Evolutionary conservation across 371 early-diverging fungal genomes (phyloP).

Genomic region (Mortierella sp.): DNA sequence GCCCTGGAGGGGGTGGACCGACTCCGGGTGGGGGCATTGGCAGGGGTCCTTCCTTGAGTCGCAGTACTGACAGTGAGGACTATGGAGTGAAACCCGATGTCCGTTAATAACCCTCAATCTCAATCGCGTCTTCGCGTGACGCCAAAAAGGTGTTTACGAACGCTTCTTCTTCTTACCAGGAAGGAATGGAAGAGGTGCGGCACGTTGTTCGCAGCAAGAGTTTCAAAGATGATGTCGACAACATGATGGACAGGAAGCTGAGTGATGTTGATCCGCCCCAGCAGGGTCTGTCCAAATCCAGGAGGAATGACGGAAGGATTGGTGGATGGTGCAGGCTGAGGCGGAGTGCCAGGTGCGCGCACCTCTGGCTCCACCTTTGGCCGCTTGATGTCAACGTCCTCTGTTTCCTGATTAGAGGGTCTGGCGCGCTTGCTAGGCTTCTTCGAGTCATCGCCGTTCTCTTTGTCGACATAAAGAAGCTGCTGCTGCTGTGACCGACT

Average conservation of each 20-base stretch:
- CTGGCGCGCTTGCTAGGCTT: constrained; percentile 36
- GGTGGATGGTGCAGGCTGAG: constrained; percentile 10
- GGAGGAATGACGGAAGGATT: constrained; percentile 23
- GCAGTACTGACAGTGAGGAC: constrained; percentile 40
- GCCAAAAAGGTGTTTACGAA: neutral
- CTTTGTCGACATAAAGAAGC: constrained; percentile 37
- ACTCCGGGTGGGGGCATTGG: constrained; percentile 54
- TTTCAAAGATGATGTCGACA: constrained; percentile 51
- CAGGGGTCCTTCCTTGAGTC: constrained; percentile 38
- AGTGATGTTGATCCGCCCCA: constrained; percentile 47
- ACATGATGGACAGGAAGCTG: constrained; percentile 50
- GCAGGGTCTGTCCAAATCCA: constrained; percentile 43
- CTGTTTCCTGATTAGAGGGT: constrained; percentile 18
- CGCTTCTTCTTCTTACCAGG: constrained; percentile 25
- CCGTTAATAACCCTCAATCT: neutral
- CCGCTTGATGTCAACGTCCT: constrained; percentile 41
- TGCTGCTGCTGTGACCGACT: constrained; percentile 49
- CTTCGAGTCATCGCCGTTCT: constrained; percentile 41
- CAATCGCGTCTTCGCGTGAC: neutral
- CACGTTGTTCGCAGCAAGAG: constrained; percentile 31
- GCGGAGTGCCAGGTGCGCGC: constrained; percentile 6
- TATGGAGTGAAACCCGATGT: neutral
- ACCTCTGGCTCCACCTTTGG: constrained; percentile 28
- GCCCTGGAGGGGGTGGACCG: constrained; percentile 49
- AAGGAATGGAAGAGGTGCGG: constrained; percentile 53